A percentile compares a stretch with the other conserved stretches of the same genome.
Evolutionary conservation across 1,139 yeast species (phyloP).

Genomic region (Sugiyamaella japonica): DNA sequence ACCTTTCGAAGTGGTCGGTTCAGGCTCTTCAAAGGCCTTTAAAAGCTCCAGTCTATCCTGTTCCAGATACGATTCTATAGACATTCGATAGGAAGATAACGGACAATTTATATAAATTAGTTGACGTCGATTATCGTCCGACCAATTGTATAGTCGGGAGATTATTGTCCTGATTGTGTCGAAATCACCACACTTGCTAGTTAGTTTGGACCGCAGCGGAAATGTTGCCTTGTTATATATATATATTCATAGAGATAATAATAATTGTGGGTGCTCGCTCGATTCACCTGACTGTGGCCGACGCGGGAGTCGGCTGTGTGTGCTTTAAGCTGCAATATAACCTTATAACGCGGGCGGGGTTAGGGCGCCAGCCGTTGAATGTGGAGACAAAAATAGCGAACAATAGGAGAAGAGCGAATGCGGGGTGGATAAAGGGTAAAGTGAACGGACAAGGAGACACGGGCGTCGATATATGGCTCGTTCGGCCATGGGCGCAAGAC

Average conservation of each 20-base stretch:
- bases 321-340: not conserved
- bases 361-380: not conserved
- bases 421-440: too few relatives aligned
- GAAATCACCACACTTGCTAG: not conserved
- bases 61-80: conserved; percentile 49
- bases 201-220: conserved; percentile 3
- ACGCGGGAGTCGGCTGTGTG: not conserved
- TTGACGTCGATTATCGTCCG: not conserved
- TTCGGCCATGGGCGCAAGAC: too few relatives aligned
- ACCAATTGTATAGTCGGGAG: not conserved
- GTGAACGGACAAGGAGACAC: too few relatives aligned
- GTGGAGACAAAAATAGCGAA: too few relatives aligned
- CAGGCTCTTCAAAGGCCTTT: conserved; percentile 37
- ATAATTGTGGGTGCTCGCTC: not conserved
- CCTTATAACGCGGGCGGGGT: conserved; percentile 3
- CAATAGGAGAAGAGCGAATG: too few relatives aligned
- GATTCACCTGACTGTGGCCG: conserved; percentile 3
- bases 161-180: not conserved
- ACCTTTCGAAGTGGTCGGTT: not conserved
- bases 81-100: conserved; percentile 36
- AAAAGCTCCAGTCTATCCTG: conserved; percentile 47
- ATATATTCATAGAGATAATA: too few relatives aligned
- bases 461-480: too few relatives aligned
- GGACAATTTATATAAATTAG: too few relatives aligned
- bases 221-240: conserved; percentile 9